These are phyloP conservation scores for Meyerozyma elateridarum DNA, from an alignment of 1,139 yeast species.

Conservation along the genomic window DNA sequence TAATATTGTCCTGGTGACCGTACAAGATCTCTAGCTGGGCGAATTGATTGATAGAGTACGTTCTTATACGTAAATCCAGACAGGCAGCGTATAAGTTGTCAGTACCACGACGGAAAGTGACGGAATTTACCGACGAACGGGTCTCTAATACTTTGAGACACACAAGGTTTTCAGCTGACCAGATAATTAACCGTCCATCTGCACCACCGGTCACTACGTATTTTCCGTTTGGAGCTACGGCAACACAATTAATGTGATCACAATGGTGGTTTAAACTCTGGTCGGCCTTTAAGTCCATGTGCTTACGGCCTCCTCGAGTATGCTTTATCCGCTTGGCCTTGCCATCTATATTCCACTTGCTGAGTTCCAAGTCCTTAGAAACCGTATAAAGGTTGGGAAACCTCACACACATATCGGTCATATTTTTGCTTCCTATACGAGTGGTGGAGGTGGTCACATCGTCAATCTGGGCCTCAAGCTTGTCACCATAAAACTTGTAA, in stretches of 20 bases:
- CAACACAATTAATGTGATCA: conserved; percentile 72
- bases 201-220: conserved; percentile 87
- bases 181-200: conserved; percentile 74
- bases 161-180: conserved; percentile 77
- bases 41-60: conserved; percentile 79
- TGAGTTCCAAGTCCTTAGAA: conserved; percentile 74
- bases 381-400: conserved; percentile 72
- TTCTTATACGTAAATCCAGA: conserved; percentile 85
- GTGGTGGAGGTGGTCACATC: conserved; percentile 37
- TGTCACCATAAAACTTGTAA: conserved; percentile 61
- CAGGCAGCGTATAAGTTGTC: conserved; percentile 91
- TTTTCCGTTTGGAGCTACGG: conserved; percentile 83
- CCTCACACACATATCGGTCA: conserved; percentile 49
- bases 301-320: conserved; percentile 57
- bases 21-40: conserved; percentile 86
- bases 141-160: conserved; percentile 76
- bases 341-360: conserved; percentile 61
- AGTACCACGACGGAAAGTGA: conserved; percentile 72
- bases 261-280: conserved; percentile 60
- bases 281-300: conserved; percentile 25
- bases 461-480: conserved; percentile 38
- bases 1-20: conserved; percentile 91
- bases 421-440: conserved; percentile 55
- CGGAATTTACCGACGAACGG: conserved; percentile 65
- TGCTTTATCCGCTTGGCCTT: conserved; percentile 63